Percentiles rank a stretch among this genome's conserved stretches.
These are phyloP conservation scores for Apiospora kogelbergensis DNA, from an alignment of 2,329 filamentous ascomycete species.

Conservation along the genomic window DNA sequence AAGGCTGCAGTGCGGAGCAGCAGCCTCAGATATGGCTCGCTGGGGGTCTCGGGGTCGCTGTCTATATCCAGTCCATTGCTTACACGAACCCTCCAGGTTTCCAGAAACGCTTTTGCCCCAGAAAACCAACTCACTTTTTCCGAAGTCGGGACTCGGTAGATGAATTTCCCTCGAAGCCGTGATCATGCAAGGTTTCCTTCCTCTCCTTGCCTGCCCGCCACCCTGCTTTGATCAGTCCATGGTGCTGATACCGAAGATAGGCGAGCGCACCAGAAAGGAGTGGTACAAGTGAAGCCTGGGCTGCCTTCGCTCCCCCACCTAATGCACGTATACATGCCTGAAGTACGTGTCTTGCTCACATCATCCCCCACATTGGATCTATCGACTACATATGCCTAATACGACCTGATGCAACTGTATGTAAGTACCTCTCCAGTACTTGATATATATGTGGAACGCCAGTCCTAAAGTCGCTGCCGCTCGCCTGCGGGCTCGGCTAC, in stretches of 20 bases:
- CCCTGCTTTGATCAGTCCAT: background rate
- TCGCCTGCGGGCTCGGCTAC: background rate
- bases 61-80: background rate
- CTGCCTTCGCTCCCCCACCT: background rate
- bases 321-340: background rate
- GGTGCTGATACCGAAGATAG: background rate
- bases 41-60: background rate
- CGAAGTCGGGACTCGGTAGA: background rate
- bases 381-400: background rate
- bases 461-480: background rate
- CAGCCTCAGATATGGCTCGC: background rate
- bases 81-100: background rate
- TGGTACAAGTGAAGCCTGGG: background rate
- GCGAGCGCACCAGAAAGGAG: background rate
- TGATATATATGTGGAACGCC: background rate
- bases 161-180: background rate
- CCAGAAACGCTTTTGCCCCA: background rate
- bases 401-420: background rate
- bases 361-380: conserved; percentile 1
- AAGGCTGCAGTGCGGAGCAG: background rate
- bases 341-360: background rate
- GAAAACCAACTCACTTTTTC: background rate
- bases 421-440: background rate
- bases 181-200: background rate
- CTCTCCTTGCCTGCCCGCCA: background rate